These are phyloP conservation scores for Prunus kanzakura DNA, from an alignment of 306 rosid species.

Conservation along the genomic window DNA sequence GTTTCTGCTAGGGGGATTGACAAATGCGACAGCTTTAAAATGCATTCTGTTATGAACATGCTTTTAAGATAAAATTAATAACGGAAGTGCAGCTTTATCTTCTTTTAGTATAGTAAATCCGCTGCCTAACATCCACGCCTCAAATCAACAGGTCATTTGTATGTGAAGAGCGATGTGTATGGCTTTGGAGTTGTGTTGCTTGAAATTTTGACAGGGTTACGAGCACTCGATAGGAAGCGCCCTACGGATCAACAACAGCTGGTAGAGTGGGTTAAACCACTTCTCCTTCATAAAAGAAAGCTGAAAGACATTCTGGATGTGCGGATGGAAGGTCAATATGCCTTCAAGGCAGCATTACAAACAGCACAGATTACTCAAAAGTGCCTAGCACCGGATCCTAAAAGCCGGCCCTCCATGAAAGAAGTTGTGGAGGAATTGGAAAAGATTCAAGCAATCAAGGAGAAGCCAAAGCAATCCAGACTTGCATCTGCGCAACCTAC, in stretches of 20 bases:
- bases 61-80: not conserved
- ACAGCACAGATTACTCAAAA: constrained; percentile 53
- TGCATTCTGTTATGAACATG: too few species aligned
- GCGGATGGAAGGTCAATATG: constrained; percentile 64
- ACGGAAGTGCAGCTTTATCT: too few species aligned
- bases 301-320: constrained; percentile 53
- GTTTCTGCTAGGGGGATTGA: too few species aligned
- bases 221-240: constrained; percentile 51
- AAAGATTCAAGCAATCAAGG: constrained; percentile 40
- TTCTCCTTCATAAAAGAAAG: constrained; percentile 38
- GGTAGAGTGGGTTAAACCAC: constrained; percentile 71
- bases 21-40: too few species aligned
- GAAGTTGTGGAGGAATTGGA: constrained; percentile 65
- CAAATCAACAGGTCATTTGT: constrained; percentile 69
- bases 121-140: constrained; percentile 1
- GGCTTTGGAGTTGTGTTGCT: constrained; percentile 91
- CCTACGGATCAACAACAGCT: constrained; percentile 50
- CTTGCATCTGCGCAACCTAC: constrained; percentile 2
- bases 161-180: constrained; percentile 85
- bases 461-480: constrained; percentile 26
- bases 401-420: constrained; percentile 72
- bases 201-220: constrained; percentile 70
- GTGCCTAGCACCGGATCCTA: constrained; percentile 59
- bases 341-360: constrained; percentile 46
- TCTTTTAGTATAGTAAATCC: too few species aligned